Conservation (phyloP, 164 flowering plant species). For the Kalanchoe fedtschenkoi region DNA sequence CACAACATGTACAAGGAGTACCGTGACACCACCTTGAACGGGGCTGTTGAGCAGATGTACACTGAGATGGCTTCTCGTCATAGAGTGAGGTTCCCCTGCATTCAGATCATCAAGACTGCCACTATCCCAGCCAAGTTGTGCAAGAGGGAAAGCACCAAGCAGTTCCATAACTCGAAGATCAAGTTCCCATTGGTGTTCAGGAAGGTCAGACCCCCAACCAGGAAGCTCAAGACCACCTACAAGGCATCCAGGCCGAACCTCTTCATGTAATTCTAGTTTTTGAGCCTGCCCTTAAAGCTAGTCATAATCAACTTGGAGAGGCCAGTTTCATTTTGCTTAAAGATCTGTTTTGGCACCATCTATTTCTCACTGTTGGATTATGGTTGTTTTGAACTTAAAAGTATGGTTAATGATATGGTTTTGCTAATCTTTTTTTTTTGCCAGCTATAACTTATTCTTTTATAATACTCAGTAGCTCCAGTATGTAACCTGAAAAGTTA, state of each 20-base stretch:
- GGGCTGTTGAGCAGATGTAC: conserved; percentile 80
- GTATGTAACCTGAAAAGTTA: too few relatives aligned
- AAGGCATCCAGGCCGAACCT: conserved; percentile 76
- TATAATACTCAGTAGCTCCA: too few relatives aligned
- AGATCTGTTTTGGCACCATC: too few relatives aligned
- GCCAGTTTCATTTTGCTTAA: too few relatives aligned
- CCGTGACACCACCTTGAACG: conserved; percentile 79
- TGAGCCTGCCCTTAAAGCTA: not conserved
- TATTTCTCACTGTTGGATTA: too few relatives aligned
- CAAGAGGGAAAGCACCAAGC: conserved; percentile 82
- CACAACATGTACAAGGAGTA: conserved; percentile 96
- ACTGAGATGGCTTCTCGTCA: conserved; percentile 91
- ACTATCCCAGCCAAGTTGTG: conserved; percentile 75
- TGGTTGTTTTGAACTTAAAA: too few relatives aligned
- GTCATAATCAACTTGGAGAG: not conserved
- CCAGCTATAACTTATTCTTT: too few relatives aligned
- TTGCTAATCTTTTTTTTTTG: too few relatives aligned
- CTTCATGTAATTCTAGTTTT: conserved; percentile 35
- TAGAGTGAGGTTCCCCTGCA: conserved; percentile 71
- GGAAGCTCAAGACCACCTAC: conserved; percentile 83
- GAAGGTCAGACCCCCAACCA: conserved; percentile 69
- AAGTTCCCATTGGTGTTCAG: conserved; percentile 71
- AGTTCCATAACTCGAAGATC: conserved; percentile 66
- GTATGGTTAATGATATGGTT: too few relatives aligned
- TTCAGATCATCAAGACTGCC: conserved; percentile 81